Base-by-base conservation (phyloP, 2,329 filamentous ascomycete genomes). In the Blumeria graminis region DNA sequence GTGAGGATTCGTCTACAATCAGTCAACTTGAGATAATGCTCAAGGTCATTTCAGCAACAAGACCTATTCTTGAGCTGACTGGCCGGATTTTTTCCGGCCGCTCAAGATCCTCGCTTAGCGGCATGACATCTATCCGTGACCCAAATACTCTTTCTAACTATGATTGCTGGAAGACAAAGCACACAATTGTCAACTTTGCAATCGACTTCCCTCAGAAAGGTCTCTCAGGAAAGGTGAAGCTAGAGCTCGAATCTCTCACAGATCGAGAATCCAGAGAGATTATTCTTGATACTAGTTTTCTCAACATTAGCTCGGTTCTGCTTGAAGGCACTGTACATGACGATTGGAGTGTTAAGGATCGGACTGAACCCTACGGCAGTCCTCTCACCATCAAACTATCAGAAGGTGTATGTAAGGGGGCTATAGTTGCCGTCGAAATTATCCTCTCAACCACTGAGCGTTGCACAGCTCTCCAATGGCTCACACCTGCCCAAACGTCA, bases 61-160 rank as follows among this genome's bases (percentile, higher is more conserved):
- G 22, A 28, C 22, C 22, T 28, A 28, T 28, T 28, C 22, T 28
- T 28, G 22, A 28, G 22, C 22, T 28, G 22, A 28, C 22, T 28
- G 22, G 22, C 22, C 22, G 22, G 22, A 2, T 28, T 28, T 28
- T 28, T 28, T 28, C 22, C 22, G 22, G 22, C 22, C 22, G 22
- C 22, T 28, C 22, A 4, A 28, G 22, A 28, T 28, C 22, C 22
- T 2, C 22, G 22, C 22, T 28, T 28, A 59, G 55, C 39, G 43
- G 59, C 41, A 33, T 59, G 43, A 58, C 59, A 33, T 63, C 58
- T 16, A 63, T 62, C 57, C 78, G 86, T 65, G 90, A 96, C 71
- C 88, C 88, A 56, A 93, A 88, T 69, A 95, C 92, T 32, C 71
- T 92, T 58, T 84, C 86, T 67, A 96, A 96, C 72, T 95, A 95